Evolutionary conservation across 441 rosid species (phyloP).

Genomic region (Euphorbia schlechtendalii): DNA sequence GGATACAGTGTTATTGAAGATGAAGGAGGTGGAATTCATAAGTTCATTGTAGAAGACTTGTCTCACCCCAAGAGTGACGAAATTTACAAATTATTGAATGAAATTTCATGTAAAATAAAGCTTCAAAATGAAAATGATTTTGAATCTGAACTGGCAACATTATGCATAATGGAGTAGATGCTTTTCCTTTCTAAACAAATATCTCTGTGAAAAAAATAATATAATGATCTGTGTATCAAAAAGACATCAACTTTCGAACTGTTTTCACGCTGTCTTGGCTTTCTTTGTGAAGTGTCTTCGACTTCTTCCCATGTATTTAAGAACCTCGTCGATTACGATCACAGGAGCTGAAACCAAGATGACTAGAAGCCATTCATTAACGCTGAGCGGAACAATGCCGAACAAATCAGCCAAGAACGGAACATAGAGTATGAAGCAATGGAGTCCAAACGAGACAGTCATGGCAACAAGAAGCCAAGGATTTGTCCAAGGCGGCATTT

Average conservation of each 20-base stretch:
- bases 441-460: slow-evolving; percentile 71
- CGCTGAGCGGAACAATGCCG: slow-evolving; percentile 69
- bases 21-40: slow-evolving; percentile 50
- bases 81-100: slow-evolving; percentile 39
- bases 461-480: slow-evolving; percentile 87
- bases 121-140: slow-evolving; percentile 19
- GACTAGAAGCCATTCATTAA: slow-evolving; percentile 70
- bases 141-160: slow-evolving; percentile 28
- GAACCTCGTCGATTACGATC: slow-evolving; percentile 65
- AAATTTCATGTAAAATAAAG: slow-evolving; percentile 37
- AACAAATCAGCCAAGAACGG: slow-evolving; percentile 72
- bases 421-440: slow-evolving; percentile 70
- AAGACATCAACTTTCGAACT: background rate
- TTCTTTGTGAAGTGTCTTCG: slow-evolving; percentile 33
- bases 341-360: slow-evolving; percentile 71
- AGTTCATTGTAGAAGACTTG: slow-evolving; percentile 60
- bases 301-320: slow-evolving; percentile 50
- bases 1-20: slow-evolving; percentile 59
- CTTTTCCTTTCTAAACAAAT: background rate
- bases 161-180: slow-evolving; percentile 19
- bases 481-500: slow-evolving; percentile 88
- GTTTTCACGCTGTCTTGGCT: slow-evolving; percentile 34
- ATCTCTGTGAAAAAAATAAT: background rate
- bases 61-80: slow-evolving; percentile 46
- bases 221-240: too few species aligned